These are phyloP conservation scores for Vitis riparia DNA, from an alignment of 164 flowering plant genomes.

Conservation along the genomic window DNA sequence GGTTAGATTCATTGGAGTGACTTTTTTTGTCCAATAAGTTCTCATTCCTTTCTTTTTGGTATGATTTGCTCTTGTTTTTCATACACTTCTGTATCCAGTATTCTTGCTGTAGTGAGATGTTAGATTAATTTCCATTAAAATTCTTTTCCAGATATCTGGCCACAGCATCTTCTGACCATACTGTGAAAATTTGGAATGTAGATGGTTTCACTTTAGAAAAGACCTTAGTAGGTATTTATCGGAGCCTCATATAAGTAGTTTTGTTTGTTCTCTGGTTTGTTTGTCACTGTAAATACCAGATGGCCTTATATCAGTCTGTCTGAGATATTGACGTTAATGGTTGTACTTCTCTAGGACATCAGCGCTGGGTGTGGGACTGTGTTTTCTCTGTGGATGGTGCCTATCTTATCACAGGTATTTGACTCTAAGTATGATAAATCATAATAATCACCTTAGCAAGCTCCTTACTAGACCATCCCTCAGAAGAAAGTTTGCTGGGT, in stretches of 20 bases:
- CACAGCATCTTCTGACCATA: slow-evolving; percentile 91
- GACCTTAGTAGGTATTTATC: slow-evolving; percentile 61
- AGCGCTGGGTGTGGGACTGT: slow-evolving; percentile 99
- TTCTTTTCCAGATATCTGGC: slow-evolving; percentile 69
- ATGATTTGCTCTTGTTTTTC: neutral
- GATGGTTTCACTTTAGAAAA: slow-evolving; percentile 90
- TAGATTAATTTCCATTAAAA: slow-evolving; percentile 1
- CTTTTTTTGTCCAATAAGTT: too few relatives aligned
- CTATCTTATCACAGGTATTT: slow-evolving; percentile 86
- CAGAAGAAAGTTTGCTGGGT: too few relatives aligned
- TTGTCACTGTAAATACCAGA: neutral
- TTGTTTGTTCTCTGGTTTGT: neutral
- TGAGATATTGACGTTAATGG: neutral
- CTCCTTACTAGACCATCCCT: neutral
- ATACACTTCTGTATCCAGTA: neutral
- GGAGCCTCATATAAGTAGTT: neutral
- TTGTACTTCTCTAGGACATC: slow-evolving; percentile 64
- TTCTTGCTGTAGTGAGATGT: neutral
- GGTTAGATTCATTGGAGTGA: slow-evolving; percentile 33
- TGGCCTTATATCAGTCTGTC: neutral
- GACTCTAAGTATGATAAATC: neutral
- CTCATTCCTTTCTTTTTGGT: neutral
- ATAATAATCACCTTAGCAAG: neutral
- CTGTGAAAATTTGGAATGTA: slow-evolving; percentile 98
- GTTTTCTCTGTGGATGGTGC: slow-evolving; percentile 98